phyloP scores from a whole-genome alignment of 768 basidiomycete genomes.

The Xerocomellus dryophilus region DNA sequence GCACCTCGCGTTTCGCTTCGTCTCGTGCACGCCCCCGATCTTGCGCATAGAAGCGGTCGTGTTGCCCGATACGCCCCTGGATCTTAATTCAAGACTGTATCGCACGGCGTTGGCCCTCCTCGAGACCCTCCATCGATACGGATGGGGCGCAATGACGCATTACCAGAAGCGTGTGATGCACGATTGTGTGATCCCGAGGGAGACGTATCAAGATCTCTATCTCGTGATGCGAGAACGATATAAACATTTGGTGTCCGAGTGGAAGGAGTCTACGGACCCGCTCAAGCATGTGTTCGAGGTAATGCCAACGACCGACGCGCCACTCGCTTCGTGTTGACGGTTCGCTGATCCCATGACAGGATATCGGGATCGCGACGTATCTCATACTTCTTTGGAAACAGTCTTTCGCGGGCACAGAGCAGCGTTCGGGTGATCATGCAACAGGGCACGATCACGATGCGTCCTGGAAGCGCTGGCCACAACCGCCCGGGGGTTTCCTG shows the following conservation, averaged over 20 bases:
- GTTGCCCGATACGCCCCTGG: conserved; percentile 46
- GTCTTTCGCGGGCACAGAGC: conserved; percentile 41
- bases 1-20: conserved; percentile 80
- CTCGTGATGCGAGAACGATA: conserved; percentile 82
- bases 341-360: conserved; percentile 43
- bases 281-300: conserved; percentile 90
- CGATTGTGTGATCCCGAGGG: conserved; percentile 73
- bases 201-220: conserved; percentile 88
- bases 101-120: conserved; percentile 79
- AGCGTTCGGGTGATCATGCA: background rate
- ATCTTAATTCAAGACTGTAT: conserved; percentile 63
- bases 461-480: conserved; percentile 73
- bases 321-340: background rate
- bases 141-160: conserved; percentile 77
- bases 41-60: conserved; percentile 23
- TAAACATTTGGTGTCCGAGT: conserved; percentile 67
- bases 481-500: conserved; percentile 80
- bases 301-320: background rate
- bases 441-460: conserved; percentile 5
- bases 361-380: conserved; percentile 93
- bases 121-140: conserved; percentile 81
- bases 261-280: conserved; percentile 84
- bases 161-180: conserved; percentile 87
- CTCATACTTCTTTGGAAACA: conserved; percentile 89
- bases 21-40: conserved; percentile 33